phyloP scores from a whole-genome alignment of 257 asterid species.

The Solanum infundibuliforme region DNA sequence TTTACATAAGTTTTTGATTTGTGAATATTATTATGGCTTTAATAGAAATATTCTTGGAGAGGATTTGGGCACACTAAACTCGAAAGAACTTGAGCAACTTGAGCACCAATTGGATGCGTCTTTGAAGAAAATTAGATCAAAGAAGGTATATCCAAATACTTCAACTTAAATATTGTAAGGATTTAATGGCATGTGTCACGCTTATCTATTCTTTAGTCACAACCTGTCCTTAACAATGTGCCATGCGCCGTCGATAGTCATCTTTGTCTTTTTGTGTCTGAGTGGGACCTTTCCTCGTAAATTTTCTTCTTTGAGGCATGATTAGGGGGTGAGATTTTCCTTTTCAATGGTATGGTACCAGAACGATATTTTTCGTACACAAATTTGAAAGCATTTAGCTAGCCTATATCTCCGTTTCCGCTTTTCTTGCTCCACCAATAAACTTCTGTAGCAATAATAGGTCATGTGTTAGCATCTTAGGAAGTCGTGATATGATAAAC shows the following conservation, averaged over 20 bases:
- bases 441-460: background rate
- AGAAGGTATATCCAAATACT: conserved; percentile 2
- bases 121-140: conserved; percentile 20
- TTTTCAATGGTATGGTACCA: background rate
- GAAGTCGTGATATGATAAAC: background rate
- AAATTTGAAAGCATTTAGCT: background rate
- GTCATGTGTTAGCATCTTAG: background rate
- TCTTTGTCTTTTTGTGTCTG: background rate
- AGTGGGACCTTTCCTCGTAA: too few relatives aligned
- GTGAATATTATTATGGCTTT: background rate
- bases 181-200: background rate
- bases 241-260: background rate
- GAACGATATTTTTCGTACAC: background rate
- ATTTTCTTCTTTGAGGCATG: too few relatives aligned
- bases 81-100: conserved; percentile 20
- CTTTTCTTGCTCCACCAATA: background rate
- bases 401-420: background rate
- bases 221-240: background rate
- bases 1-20: background rate
- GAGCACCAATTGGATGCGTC: conserved; percentile 19
- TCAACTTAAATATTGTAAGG: background rate
- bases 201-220: background rate
- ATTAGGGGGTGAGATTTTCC: background rate
- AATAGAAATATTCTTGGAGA: conserved; percentile 22
- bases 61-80: conserved; percentile 10